Percentiles rank a stretch among this genome's conserved stretches.
phyloP scores from a whole-genome alignment of 2,329 filamentous ascomycete species.

The Fusarium solani-melongenae region DNA sequence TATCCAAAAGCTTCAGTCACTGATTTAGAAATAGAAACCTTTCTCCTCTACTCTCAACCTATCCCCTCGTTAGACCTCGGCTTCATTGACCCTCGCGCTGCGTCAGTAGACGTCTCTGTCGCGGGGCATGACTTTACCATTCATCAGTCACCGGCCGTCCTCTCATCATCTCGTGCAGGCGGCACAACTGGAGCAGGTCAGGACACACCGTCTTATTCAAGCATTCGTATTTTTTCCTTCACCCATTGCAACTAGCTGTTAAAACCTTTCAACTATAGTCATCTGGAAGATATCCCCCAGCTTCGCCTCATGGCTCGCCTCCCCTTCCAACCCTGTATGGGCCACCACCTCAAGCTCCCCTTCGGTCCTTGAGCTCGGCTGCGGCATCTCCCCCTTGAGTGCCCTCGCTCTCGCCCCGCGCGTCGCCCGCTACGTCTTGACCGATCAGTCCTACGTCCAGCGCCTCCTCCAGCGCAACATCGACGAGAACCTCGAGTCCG shows the following conservation, averaged over 20 bases:
- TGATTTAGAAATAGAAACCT: constrained; percentile 73
- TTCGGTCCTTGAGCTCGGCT: constrained; percentile 83
- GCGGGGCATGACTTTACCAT: constrained; percentile 78
- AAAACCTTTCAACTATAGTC: constrained; percentile 60
- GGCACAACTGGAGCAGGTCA: constrained; percentile 66
- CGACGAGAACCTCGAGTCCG: constrained; percentile 62
- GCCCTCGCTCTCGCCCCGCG: constrained; percentile 73
- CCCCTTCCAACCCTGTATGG: constrained; percentile 72
- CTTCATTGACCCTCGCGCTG: constrained; percentile 80
- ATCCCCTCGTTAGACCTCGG: constrained; percentile 83
- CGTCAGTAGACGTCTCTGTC: constrained; percentile 74
- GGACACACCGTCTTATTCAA: constrained; percentile 19
- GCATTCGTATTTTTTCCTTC: neutral
- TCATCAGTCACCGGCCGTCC: constrained; percentile 83
- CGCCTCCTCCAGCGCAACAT: constrained; percentile 83
- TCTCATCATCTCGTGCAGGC: constrained; percentile 78
- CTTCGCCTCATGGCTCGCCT: constrained; percentile 83
- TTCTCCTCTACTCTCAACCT: constrained; percentile 82
- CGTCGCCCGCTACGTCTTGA: constrained; percentile 77
- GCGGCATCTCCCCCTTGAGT: constrained; percentile 85
- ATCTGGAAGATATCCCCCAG: constrained; percentile 91
- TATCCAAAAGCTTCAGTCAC: neutral
- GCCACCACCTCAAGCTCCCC: constrained; percentile 54
- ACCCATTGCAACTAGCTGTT: neutral
- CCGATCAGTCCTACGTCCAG: constrained; percentile 88